Conservation (phyloP, 2,329 filamentous ascomycete genomes). For the Aspergillus transmontanensis region DNA sequence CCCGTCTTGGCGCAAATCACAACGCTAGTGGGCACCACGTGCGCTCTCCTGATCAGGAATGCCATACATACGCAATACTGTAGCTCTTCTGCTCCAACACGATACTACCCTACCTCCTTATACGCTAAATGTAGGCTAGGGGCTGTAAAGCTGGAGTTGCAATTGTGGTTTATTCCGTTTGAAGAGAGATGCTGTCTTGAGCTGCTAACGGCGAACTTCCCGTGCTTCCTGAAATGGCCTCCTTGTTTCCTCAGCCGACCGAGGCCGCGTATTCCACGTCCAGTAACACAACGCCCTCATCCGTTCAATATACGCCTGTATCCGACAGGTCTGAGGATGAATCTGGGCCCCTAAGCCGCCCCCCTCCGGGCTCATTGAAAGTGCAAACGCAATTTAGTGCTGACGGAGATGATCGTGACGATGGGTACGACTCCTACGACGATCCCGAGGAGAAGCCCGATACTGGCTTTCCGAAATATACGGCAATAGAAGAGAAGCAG, state of each 20-base stretch:
- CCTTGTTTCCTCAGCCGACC: constrained; percentile 27
- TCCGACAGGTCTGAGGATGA: constrained; percentile 35
- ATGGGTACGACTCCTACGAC: constrained; percentile 33
- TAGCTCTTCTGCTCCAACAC: neutral
- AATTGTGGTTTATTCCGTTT: neutral
- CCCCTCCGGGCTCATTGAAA: constrained; percentile 26
- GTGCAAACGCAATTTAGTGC: constrained; percentile 39
- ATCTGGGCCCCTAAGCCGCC: constrained; percentile 15
- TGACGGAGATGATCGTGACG: constrained; percentile 25
- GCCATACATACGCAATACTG: neutral
- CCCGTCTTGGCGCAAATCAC: constrained; percentile 13
- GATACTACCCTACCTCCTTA: neutral
- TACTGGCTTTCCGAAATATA: constrained; percentile 37
- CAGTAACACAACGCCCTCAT: constrained; percentile 25
- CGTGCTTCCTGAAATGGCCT: constrained; percentile 23
- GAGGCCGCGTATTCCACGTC: constrained; percentile 31
- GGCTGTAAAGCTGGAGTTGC: neutral
- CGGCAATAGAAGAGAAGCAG: constrained; percentile 68
- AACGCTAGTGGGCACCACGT: constrained; percentile 15
- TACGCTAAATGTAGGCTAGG: neutral
- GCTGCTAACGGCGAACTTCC: neutral
- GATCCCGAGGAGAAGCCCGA: constrained; percentile 17
- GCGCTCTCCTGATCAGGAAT: constrained; percentile 7
- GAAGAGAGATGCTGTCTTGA: constrained; percentile 3
- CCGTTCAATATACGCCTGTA: constrained; percentile 37